Conservation (phyloP, 1,284 basidiomycete genomes). For the Pisolithus thermaeus region DNA sequence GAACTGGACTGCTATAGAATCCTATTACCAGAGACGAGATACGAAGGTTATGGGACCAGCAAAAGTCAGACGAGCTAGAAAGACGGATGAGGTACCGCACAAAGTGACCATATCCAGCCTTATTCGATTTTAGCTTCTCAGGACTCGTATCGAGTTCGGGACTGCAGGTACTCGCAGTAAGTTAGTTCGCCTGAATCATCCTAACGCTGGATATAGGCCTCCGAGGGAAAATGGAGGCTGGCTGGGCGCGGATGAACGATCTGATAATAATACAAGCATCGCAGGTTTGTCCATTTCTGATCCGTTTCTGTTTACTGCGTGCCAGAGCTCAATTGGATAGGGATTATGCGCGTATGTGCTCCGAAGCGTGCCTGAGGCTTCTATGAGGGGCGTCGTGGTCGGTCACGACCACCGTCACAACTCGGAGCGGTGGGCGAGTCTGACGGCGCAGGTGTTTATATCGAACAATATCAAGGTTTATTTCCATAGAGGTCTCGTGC, state of each 20-base stretch:
- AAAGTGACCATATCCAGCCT: not conserved
- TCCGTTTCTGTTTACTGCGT: not conserved
- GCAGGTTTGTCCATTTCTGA: constrained; percentile 41
- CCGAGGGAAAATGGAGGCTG: constrained; percentile 78
- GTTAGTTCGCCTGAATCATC: not conserved
- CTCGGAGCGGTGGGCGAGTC: constrained; percentile 68
- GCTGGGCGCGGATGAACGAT: constrained; percentile 84
- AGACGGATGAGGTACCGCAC: constrained; percentile 48
- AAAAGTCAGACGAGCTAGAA: constrained; percentile 46
- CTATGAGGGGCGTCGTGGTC: constrained; percentile 64
- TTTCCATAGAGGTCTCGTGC: constrained; percentile 64
- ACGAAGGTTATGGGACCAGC: constrained; percentile 40
- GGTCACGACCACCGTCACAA: constrained; percentile 80
- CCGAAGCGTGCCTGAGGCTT: constrained; percentile 45
- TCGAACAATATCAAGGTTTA: constrained; percentile 61
- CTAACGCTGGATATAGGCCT: constrained; percentile 45
- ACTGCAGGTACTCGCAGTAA: constrained; percentile 54
- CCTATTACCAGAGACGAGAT: constrained; percentile 50
- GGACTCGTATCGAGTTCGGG: constrained; percentile 75
- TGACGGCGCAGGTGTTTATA: constrained; percentile 69
- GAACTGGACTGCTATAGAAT: constrained; percentile 37
- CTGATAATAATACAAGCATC: constrained; percentile 78
- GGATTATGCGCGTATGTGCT: constrained; percentile 71
- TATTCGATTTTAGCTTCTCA: constrained; percentile 20
- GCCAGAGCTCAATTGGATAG: constrained; percentile 30